Evolutionary conservation across 1,284 basidiomycete species (phyloP), one percentile per base, ranked within the genome.

Genomic region (Schizophyllum amplum): DNA sequence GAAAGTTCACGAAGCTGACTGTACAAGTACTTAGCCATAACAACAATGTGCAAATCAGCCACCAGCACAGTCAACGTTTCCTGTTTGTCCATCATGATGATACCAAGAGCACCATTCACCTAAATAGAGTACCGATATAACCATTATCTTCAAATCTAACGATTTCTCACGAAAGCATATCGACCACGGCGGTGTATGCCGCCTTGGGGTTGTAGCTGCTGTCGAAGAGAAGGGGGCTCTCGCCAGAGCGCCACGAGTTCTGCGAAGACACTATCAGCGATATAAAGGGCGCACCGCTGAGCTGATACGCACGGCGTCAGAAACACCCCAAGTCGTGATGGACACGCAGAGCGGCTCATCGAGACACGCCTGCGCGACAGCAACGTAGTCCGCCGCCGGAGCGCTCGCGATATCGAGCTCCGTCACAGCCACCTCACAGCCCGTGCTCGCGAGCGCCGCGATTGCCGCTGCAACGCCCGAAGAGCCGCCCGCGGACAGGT

Each of bases 311-410:
- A 42, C 75, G 55, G 65, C 67, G 63, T 79, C 77, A 60, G 72
- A 67, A 53, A 80, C 75, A 63, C 76, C 76, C 76, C 76, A 78
- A 57, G 66, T 68, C 24, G 79, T 81, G 64, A 80, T 77, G 24
- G 73, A 70, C 25, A 80, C 70, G 60, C 79, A 81, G 22, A 66
- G 62, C 6, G 76, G 66, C 1, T 71, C 71, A 48, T 69, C 69
- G 53, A 79, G 63, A 64, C 78, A 81, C 4, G 78, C 78, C 51
- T 75, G 74, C 21, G 72, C 71, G 51, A 78, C 78, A 11, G 72
- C 68, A 27, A 66, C 65, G 65, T 80, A 80, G 67, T 80, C 78
- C 52, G 68, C 73, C 33, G 73, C 26, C 1, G 68, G 52, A 26
- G 68, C 72, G 50, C 65, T 62, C 6, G 63, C 64, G 51, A 75